Evolutionary conservation across 345 rosid genomes (phyloP).

Genomic region (Camelina neglecta): DNA sequence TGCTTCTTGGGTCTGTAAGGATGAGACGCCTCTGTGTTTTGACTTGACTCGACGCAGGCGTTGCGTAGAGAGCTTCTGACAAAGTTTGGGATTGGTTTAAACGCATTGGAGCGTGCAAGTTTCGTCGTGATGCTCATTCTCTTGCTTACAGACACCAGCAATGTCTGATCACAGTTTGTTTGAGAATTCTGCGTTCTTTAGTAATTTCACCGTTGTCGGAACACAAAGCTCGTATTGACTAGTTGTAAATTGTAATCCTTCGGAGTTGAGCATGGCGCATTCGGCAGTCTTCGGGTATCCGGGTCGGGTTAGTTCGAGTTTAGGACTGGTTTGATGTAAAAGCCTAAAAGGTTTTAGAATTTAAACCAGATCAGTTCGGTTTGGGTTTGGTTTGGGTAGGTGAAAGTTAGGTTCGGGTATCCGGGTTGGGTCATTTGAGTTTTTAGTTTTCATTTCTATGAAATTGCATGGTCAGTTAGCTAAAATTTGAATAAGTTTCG

Average conservation of each 20-base stretch:
- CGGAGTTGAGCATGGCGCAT: not conserved
- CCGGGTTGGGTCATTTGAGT: no score
- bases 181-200: not conserved
- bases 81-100: slow-evolving; percentile 49
- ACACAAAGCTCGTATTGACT: not conserved
- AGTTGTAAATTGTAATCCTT: not conserved
- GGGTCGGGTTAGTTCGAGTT: not conserved
- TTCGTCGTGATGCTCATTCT: slow-evolving; percentile 49
- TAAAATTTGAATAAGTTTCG: no score
- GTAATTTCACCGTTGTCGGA: slow-evolving; percentile 7
- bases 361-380: not conserved
- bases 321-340: no score
- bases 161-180: not conserved
- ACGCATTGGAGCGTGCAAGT: slow-evolving; percentile 41
- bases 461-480: not conserved
- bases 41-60: slow-evolving; percentile 35
- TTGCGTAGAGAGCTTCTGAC: slow-evolving; percentile 52
- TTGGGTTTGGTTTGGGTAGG: not conserved
- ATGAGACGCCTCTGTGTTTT: slow-evolving; percentile 37
- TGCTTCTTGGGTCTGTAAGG: slow-evolving; percentile 56
- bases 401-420: not conserved
- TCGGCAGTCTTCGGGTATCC: not conserved
- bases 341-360: no score
- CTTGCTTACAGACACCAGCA: not conserved
- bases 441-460: not conserved